Percentiles rank a stretch among this genome's conserved stretches.
Evolutionary conservation across 441 rosid species (phyloP).

Genomic region (Bocquillonia castaneifolia): DNA sequence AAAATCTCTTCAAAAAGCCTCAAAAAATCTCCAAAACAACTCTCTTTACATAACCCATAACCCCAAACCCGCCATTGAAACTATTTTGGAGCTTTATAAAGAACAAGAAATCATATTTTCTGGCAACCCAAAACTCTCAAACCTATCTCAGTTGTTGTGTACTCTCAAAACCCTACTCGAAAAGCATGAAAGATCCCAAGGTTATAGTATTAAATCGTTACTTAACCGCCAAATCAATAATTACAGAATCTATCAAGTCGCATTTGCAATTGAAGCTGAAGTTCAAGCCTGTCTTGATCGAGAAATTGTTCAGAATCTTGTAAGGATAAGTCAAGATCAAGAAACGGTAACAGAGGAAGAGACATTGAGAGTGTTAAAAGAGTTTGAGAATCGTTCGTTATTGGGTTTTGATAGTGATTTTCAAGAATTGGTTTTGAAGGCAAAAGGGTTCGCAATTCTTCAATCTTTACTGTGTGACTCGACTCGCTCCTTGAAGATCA

Average conservation of each 20-base stretch:
- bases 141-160: constrained; percentile 30
- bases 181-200: constrained; percentile 30
- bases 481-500: constrained; percentile 24
- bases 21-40: constrained; percentile 38
- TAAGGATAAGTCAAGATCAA: constrained; percentile 21
- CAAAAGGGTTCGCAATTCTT: constrained; percentile 36
- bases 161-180: constrained; percentile 35
- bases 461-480: constrained; percentile 36
- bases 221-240: constrained; percentile 36
- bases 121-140: constrained; percentile 25
- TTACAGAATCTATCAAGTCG: constrained; percentile 39
- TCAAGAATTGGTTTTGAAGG: constrained; percentile 46
- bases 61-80: constrained; percentile 26
- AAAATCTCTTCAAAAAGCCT: constrained; percentile 30
- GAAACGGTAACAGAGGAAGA: constrained; percentile 27
- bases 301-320: constrained; percentile 31
- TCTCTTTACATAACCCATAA: constrained; percentile 29
- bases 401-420: constrained; percentile 46
- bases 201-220: constrained; percentile 29
- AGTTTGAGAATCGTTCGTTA: constrained; percentile 33
- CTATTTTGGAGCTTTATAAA: constrained; percentile 27
- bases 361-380: constrained; percentile 33
- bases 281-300: constrained; percentile 34
- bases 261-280: constrained; percentile 30
- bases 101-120: constrained; percentile 20